A percentile compares a stretch with the other conserved stretches of the same genome.
Conservation (phyloP, 2,329 filamentous ascomycete genomes). For the Pseudomassariella vexata region DNA sequence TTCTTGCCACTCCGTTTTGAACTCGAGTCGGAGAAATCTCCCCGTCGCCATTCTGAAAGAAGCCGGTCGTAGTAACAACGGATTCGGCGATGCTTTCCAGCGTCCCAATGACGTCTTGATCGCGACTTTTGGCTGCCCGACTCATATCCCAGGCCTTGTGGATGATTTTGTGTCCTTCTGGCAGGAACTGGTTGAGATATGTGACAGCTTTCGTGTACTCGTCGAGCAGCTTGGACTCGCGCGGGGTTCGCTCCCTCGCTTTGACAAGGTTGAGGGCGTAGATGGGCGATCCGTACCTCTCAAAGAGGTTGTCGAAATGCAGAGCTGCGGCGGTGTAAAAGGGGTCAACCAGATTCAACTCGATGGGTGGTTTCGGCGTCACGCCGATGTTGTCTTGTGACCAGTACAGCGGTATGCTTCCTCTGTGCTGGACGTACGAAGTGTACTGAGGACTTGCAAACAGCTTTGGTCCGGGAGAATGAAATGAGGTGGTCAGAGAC, state of each 20-base stretch:
- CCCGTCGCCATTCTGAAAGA: slow-evolving; percentile 88
- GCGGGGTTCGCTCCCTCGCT: slow-evolving; percentile 75
- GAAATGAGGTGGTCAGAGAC: slow-evolving; percentile 89
- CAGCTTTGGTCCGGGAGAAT: slow-evolving; percentile 77
- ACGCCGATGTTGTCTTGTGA: slow-evolving; percentile 94
- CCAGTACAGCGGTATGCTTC: slow-evolving; percentile 96
- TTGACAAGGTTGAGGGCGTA: slow-evolving; percentile 93
- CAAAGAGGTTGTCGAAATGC: slow-evolving; percentile 92
- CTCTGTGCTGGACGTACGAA: slow-evolving; percentile 93
- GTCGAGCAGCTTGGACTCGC: slow-evolving; percentile 83
- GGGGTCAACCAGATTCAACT: slow-evolving; percentile 90
- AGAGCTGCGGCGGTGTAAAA: slow-evolving; percentile 91
- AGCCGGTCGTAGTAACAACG: slow-evolving; percentile 78
- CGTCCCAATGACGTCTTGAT: slow-evolving; percentile 90
- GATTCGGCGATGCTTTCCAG: slow-evolving; percentile 86
- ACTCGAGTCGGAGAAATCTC: slow-evolving; percentile 59
- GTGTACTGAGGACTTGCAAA: slow-evolving; percentile 90
- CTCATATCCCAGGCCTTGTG: slow-evolving; percentile 99
- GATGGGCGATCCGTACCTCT: slow-evolving; percentile 85
- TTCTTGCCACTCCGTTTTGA: slow-evolving; percentile 89
- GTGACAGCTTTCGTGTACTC: slow-evolving; percentile 84
- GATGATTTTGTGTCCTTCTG: slow-evolving; percentile 75
- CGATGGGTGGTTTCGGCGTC: slow-evolving; percentile 92
- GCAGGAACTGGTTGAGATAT: slow-evolving; percentile 93
- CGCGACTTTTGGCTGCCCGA: slow-evolving; percentile 82